phyloP scores from a whole-genome alignment of 2,329 filamentous ascomycete species.

The Aspergillus latus region DNA sequence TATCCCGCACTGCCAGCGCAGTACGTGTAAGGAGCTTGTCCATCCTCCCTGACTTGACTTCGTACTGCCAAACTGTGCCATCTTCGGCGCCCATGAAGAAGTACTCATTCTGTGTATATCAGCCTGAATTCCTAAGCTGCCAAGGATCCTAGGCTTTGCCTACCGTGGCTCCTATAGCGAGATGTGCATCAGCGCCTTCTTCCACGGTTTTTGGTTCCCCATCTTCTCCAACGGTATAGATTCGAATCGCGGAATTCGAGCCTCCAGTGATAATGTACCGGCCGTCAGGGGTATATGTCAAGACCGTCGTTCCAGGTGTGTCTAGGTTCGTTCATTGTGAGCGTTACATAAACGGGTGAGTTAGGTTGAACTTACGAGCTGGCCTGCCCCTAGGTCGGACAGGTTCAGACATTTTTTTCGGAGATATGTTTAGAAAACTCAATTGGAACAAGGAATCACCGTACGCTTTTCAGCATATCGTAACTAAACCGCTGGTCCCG shows the following conservation, averaged over 20 bases:
- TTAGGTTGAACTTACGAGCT: conserved; percentile 46
- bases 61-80: conserved; percentile 92
- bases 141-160: conserved; percentile 15
- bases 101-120: conserved; percentile 62
- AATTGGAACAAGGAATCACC: conserved; percentile 3
- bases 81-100: conserved; percentile 92
- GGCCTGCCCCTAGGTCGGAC: conserved; percentile 42
- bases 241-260: conserved; percentile 86
- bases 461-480: conserved; percentile 9
- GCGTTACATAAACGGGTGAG: neutral
- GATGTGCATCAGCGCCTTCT: conserved; percentile 83
- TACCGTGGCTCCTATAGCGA: conserved; percentile 71
- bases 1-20: conserved; percentile 81
- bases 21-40: conserved; percentile 80
- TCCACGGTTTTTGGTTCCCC: conserved; percentile 92
- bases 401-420: conserved; percentile 35
- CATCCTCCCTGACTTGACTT: conserved; percentile 66
- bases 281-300: conserved; percentile 88
- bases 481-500: neutral
- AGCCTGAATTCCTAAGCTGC: neutral
- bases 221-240: conserved; percentile 88
- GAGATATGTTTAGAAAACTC: conserved; percentile 2
- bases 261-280: conserved; percentile 85
- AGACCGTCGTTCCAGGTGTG: conserved; percentile 80
- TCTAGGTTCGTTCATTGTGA: conserved; percentile 49